Evolutionary conservation across 768 basidiomycete species (phyloP).

Genomic region (Lactifluus rugatus): DNA sequence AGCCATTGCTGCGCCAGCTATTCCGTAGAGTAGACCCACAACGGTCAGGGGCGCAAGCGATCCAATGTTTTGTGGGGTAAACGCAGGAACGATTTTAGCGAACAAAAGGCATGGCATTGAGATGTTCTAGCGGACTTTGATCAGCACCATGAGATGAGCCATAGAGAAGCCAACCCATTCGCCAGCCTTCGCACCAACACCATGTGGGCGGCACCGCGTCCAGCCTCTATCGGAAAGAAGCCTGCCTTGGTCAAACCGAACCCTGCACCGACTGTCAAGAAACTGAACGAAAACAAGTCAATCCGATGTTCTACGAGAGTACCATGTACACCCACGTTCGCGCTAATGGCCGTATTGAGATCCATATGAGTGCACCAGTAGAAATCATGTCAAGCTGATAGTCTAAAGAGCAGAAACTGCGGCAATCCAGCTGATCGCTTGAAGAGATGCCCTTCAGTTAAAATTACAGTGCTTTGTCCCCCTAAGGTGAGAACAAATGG

Average conservation of each 20-base stretch:
- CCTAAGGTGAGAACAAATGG: not conserved
- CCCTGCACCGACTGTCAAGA: constrained; percentile 45
- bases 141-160: not conserved
- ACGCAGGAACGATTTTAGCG: constrained; percentile 61
- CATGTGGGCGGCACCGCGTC: constrained; percentile 51
- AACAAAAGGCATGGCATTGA: constrained; percentile 57
- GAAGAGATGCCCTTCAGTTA: not conserved
- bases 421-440: not conserved
- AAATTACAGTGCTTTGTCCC: not conserved
- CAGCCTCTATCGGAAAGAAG: constrained; percentile 48
- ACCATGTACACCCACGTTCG: constrained; percentile 1
- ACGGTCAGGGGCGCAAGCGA: constrained; percentile 54
- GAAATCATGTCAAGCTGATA: constrained; percentile 1
- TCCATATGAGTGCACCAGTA: not conserved
- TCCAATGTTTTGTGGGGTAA: constrained; percentile 45
- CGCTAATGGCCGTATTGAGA: constrained; percentile 1
- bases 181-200: constrained; percentile 35
- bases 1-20: constrained; percentile 43
- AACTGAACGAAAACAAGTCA: constrained; percentile 28
- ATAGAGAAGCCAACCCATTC: not conserved
- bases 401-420: too few relatives aligned
- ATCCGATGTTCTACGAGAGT: not conserved
- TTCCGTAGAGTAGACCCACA: constrained; percentile 50
- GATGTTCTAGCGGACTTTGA: constrained; percentile 35
- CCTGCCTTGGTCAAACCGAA: constrained; percentile 51